Percentiles rank a stretch among this genome's conserved stretches.
Conservation (phyloP, 169 alveolate species). For the Plasmodium sp. region DNA sequence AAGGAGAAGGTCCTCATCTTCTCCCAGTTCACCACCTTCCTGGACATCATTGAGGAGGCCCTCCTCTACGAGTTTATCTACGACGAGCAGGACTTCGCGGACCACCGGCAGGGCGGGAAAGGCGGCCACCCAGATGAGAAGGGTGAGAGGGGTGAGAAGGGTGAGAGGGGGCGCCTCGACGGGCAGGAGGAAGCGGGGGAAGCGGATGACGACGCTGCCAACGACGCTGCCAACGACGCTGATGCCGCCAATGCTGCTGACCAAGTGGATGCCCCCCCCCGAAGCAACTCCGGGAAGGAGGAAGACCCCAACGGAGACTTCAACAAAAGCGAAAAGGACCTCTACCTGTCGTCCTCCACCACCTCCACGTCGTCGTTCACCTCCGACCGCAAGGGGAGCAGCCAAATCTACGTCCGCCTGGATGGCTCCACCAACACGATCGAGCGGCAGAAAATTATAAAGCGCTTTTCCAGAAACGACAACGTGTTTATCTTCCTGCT, state of each 20-base stretch:
- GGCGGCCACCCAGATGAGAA: neutral
- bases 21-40: conserved; percentile 93
- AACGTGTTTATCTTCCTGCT: conserved; percentile 94
- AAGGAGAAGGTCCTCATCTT: conserved; percentile 92
- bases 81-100: conserved; percentile 68
- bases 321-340: conserved; percentile 7
- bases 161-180: neutral
- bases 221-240: no score
- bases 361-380: neutral
- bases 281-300: neutral
- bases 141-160: neutral
- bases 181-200: neutral
- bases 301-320: neutral
- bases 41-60: conserved; percentile 92
- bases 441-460: conserved; percentile 91
- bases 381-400: neutral
- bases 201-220: neutral
- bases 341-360: conserved; percentile 7
- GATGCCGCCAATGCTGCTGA: no score
- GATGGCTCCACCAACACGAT: conserved; percentile 97
- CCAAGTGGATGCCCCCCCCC: neutral
- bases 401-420: conserved; percentile 87
- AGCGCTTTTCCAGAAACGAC: conserved; percentile 85
- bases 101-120: neutral
- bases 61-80: conserved; percentile 71